phyloP scores from a whole-genome alignment of 1,284 basidiomycete species.

The Gastroboletus turbinatus region DNA sequence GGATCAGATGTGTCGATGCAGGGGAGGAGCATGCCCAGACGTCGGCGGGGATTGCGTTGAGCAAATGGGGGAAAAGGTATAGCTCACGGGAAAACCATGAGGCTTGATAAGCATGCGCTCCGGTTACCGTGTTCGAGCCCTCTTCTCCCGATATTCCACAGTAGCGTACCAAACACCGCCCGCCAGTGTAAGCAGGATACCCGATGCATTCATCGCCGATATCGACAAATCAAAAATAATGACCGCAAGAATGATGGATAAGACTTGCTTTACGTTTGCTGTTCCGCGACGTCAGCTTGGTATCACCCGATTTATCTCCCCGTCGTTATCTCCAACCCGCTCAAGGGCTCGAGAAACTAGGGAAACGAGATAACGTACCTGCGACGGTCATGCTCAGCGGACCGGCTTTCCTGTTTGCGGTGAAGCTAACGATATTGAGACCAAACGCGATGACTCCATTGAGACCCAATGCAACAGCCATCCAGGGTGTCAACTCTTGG shows the following conservation, averaged over 20 bases:
- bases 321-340: neutral
- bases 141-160: constrained; percentile 68
- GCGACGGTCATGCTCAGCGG: constrained; percentile 87
- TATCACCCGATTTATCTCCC: neutral
- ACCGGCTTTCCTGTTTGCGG: constrained; percentile 87
- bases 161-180: constrained; percentile 85
- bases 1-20: neutral
- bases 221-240: constrained; percentile 81
- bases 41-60: neutral
- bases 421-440: constrained; percentile 89
- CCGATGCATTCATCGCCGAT: constrained; percentile 73
- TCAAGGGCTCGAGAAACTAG: neutral
- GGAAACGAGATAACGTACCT: constrained; percentile 45
- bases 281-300: constrained; percentile 5
- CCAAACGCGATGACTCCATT: constrained; percentile 89
- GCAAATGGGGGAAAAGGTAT: neutral
- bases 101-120: neutral
- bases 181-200: constrained; percentile 77
- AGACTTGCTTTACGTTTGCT: constrained; percentile 93
- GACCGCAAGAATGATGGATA: constrained; percentile 86
- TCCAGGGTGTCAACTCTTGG: constrained; percentile 49
- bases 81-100: neutral
- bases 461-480: constrained; percentile 58
- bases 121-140: constrained; percentile 19
- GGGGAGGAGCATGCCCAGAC: neutral